phyloP scores from a whole-genome alignment of 1,284 basidiomycete species.

The Microbotryum lychnidis-dioicae region DNA sequence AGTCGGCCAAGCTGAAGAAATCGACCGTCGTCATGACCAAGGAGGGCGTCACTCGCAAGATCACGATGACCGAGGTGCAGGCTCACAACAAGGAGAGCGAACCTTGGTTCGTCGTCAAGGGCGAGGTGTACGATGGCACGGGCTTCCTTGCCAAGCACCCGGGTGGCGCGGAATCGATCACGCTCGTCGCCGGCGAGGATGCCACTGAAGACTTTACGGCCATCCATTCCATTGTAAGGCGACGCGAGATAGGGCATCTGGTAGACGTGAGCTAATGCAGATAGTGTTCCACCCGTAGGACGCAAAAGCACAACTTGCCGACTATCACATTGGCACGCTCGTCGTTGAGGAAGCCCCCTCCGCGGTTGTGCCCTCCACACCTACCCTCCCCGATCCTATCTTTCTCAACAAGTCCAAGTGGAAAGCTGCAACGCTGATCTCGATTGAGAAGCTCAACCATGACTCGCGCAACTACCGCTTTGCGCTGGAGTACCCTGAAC shows the following conservation, averaged over 20 bases:
- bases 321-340: conserved; percentile 48
- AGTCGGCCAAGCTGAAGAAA: conserved; percentile 15
- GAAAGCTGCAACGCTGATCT: conserved; percentile 48
- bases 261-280: too few species aligned
- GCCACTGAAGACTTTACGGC: conserved; percentile 58
- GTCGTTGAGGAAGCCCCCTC: conserved; percentile 20
- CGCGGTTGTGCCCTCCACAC: conserved; percentile 9
- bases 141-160: conserved; percentile 55
- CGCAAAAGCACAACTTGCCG: conserved; percentile 24
- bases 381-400: conserved; percentile 26
- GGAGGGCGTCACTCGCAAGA: conserved; percentile 43
- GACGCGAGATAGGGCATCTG: conserved; percentile 42
- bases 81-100: conserved; percentile 45
- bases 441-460: conserved; percentile 46
- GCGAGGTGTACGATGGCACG: conserved; percentile 53
- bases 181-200: conserved; percentile 55
- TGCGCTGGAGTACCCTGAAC: conserved; percentile 45
- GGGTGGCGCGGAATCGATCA: conserved; percentile 55
- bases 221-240: conserved; percentile 46
- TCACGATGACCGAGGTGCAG: conserved; percentile 49
- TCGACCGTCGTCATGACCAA: conserved; percentile 43
- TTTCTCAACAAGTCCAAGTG: conserved; percentile 52
- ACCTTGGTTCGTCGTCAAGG: conserved; percentile 57
- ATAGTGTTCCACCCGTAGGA: background rate
- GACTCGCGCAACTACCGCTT: conserved; percentile 54